Evolutionary conservation across 2,329 filamentous ascomycete species (phyloP), one percentile per base, ranked within the genome.

Genomic region (Cryphonectria naterciae): DNA sequence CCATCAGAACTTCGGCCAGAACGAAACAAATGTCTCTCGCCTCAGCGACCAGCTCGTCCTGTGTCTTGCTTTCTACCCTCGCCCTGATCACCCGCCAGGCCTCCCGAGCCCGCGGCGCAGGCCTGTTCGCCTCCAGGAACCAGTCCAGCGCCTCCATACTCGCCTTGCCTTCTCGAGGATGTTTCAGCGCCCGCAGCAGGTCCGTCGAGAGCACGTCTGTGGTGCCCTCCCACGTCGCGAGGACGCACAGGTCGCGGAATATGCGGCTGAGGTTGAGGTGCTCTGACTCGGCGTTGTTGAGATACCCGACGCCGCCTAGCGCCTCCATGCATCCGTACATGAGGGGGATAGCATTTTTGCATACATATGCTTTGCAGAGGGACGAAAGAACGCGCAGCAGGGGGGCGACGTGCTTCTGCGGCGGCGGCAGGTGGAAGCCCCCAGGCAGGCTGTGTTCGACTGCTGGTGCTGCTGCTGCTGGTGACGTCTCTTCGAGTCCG

Each of bases 161-260:
- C 15, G 62, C 68, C 39, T 49, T 39, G 0, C 70, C 64, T 10
- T 58, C 68, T 4, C 54, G 41, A 10, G 69, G 69, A 46, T 87
- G 83, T 72, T 85, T 86, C 58, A 88, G 70, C 0, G 84, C 83
- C 28, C 85, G 77, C 19, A 86, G 72, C 22, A 85, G 81, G 72
- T 87, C 86, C 1, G 82, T 83, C 5, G 88, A 88, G 69, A 94
- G 83, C 7, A 94, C 89, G 75, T 93, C 91, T 0, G 91, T 92
- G 0, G 92, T 93, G 0, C 91, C 90, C 78, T 92, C 91, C 89
- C 90, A 92, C 65, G 60, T 71, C 22, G 69, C 52, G 32, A 71
- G 80, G 2, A 93, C 91, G 10, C 81, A 83, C 1, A 85, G 87
- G 75, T 93, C 91, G 10, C 92, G 86, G 75, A 89, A 89, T 0